These are phyloP conservation scores for Aspergillus puulaauensis DNA, from an alignment of 2,329 filamentous ascomycete genomes.

Conservation along the genomic window DNA sequence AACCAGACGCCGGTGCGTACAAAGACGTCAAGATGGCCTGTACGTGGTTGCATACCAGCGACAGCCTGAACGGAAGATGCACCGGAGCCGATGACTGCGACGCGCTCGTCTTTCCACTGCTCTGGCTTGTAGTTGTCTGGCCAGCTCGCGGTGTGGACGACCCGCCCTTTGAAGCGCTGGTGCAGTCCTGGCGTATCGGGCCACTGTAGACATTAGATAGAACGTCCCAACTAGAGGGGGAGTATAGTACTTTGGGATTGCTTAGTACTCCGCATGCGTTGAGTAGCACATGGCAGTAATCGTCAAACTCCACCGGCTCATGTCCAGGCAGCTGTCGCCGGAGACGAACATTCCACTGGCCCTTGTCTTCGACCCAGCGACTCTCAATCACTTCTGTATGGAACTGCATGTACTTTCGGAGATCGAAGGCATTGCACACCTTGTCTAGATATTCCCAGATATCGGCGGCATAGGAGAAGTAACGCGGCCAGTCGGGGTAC, in stretches of 20 bases:
- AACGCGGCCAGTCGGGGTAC: slow-evolving; percentile 2
- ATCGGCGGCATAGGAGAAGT: slow-evolving; percentile 3
- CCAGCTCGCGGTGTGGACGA: slow-evolving; percentile 7
- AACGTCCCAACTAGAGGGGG: background rate
- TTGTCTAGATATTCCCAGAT: slow-evolving; percentile 2
- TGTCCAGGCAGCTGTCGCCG: background rate
- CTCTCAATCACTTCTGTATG: background rate
- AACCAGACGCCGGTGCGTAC: background rate
- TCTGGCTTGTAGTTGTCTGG: background rate
- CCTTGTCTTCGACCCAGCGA: background rate
- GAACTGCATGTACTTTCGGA: slow-evolving; percentile 2
- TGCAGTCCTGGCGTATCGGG: slow-evolving; percentile 6
- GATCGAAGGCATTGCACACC: background rate
- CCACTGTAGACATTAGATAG: background rate
- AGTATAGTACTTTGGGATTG: background rate
- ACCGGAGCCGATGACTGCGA: background rate
- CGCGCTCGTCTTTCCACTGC: background rate
- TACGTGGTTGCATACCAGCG: background rate
- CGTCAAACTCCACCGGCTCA: background rate
- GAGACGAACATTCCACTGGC: background rate
- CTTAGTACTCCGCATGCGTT: slow-evolving; percentile 6
- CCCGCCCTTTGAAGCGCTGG: slow-evolving; percentile 2
- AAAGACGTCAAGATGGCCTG: background rate
- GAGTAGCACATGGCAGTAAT: slow-evolving; percentile 8
- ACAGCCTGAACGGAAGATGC: background rate